Evolutionary conservation across 169 alveolate species (phyloP).

Genomic region (Plasmodium vinckei): DNA sequence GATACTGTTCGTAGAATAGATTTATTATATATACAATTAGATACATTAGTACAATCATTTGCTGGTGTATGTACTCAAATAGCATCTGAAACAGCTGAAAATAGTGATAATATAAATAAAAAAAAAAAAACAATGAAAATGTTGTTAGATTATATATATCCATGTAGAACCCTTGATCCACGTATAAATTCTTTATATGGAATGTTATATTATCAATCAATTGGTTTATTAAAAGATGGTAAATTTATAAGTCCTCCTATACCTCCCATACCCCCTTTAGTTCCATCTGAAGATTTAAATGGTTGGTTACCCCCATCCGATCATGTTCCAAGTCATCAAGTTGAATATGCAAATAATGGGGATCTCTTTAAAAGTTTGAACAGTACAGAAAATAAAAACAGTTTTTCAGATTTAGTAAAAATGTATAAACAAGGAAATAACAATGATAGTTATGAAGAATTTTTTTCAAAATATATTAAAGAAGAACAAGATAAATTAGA

Average conservation of each 20-base stretch:
- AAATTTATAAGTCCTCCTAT: conserved; percentile 57
- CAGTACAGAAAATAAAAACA: neutral
- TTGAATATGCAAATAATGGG: neutral
- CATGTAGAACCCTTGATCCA: conserved; percentile 89
- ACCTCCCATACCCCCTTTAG: conserved; percentile 73
- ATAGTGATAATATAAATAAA: conserved; percentile 42
- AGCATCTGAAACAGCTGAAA: conserved; percentile 74
- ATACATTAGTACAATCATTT: conserved; percentile 89
- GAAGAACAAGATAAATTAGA: conserved; percentile 18
- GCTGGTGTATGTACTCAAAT: conserved; percentile 91
- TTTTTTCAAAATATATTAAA: conserved; percentile 10
- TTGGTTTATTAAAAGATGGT: conserved; percentile 63
- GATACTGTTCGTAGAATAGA: conserved; percentile 89
- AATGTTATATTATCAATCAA: conserved; percentile 82
- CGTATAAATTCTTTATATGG: conserved; percentile 88
- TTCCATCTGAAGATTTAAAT: conserved; percentile 45
- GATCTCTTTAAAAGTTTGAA: neutral
- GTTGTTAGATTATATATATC: conserved; percentile 88
- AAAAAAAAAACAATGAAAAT: conserved; percentile 81
- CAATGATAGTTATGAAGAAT: neutral
- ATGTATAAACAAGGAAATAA: conserved; percentile 3
- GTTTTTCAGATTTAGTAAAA: conserved; percentile 19
- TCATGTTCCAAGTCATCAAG: conserved; percentile 5
- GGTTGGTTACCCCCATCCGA: conserved; percentile 70
- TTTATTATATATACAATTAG: conserved; percentile 87